A percentile compares a stretch with the other conserved stretches of the same genome.
phyloP scores from a whole-genome alignment of 2,329 filamentous ascomycete species.

The Stachybotrys elegans region DNA sequence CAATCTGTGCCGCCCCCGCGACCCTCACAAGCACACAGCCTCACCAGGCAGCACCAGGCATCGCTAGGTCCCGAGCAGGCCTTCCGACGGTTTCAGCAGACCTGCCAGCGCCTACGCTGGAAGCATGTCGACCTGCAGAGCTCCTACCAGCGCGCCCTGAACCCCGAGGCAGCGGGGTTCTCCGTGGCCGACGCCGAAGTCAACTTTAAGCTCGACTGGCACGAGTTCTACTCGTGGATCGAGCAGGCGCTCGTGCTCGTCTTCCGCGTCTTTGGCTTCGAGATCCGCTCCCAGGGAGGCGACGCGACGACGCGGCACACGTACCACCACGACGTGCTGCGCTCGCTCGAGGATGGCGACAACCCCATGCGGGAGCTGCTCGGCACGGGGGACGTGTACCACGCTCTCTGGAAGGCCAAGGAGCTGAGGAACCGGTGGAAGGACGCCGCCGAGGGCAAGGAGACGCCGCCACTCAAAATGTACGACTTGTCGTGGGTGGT shows the following conservation, averaged over 20 bases:
- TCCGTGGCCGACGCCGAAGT: constrained; percentile 46
- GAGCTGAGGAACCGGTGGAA: constrained; percentile 71
- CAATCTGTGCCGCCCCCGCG: no score
- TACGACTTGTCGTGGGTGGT: constrained; percentile 61
- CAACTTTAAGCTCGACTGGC: constrained; percentile 75
- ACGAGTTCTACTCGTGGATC: constrained; percentile 69
- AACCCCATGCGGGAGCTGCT: constrained; percentile 54
- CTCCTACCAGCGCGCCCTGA: constrained; percentile 48
- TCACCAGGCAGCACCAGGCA: no score
- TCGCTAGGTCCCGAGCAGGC: constrained; percentile 39
- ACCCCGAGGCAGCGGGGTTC: constrained; percentile 28
- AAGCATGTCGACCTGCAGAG: constrained; percentile 56
- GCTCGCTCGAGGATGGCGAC: constrained; percentile 49
- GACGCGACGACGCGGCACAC: constrained; percentile 33
- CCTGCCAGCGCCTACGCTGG: constrained; percentile 57
- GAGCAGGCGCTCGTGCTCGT: constrained; percentile 66
- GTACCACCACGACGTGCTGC: constrained; percentile 67
- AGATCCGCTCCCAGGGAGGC: constrained; percentile 25
- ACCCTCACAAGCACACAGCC: no score
- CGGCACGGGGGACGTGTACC: constrained; percentile 48
- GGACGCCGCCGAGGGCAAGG: constrained; percentile 48
- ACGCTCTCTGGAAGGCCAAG: constrained; percentile 61
- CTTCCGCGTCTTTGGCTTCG: constrained; percentile 58
- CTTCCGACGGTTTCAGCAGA: constrained; percentile 54
- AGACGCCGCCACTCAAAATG: constrained; percentile 42